Evolutionary conservation across 75 land plant species (phyloP), one percentile per base, ranked within the genome.

Genomic region (Cunninghamia lanceolata): DNA sequence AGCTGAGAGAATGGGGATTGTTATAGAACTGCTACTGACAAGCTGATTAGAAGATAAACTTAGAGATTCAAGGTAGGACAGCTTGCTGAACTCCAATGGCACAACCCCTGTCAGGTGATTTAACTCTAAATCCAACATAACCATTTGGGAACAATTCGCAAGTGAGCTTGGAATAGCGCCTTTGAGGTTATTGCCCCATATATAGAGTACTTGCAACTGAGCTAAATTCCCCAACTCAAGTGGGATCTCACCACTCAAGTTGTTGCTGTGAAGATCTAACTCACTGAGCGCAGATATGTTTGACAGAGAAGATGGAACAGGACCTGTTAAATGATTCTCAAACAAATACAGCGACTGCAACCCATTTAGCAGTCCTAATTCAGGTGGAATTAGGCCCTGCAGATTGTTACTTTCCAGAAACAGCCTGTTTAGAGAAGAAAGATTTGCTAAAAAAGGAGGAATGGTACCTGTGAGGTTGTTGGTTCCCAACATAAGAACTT

Each of bases 401-500:
- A 92, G 87, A 15, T 85, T 81, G 87, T 91, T 91, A 32, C 87
- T 77, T 9, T 25, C 43, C 2, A 95, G 84, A 42, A 83, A 89
- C 36, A 91, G 36, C 66, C 86, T 85, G 10, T 87, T 1, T 6
- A 92, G 87, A 19, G 83, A 82, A 2, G 76, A 47, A 40, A 90
- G 84, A 39, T 88, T 68, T 10, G 91, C 91, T 4, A 92, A 66
- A n/a, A 39, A 50, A 2, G 84, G 56, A 6, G 91, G 91, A 36
- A 90, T 88, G 35, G 52, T 84, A 53, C 91, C 91, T 17, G 86
- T 84, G 28, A 92, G 87, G 40, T 19, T 39, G 78, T 92, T 92
- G 45, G 87, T 32, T 6, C 89, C 38, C 28, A 92, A 86, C n/a
- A 70, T 75, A 46, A 92, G 85, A 38, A 86, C 84, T 80, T 81